phyloP scores from a whole-genome alignment of 805 yeast species.

The Ogataea sp. region DNA sequence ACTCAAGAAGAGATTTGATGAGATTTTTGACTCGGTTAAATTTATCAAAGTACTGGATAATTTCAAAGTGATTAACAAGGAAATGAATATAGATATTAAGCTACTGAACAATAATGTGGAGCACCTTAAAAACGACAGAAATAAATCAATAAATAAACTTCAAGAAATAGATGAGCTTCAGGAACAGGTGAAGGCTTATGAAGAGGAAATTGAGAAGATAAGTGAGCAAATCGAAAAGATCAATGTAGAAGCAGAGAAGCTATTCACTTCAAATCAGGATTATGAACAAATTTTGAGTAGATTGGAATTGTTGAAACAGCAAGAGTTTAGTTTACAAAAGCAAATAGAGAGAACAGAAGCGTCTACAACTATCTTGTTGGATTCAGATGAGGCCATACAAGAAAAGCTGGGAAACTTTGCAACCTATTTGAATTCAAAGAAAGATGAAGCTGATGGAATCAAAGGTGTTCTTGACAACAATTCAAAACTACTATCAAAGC shows the following conservation, averaged over 20 bases:
- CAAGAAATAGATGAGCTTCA: conserved; percentile 37
- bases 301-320: conserved; percentile 47
- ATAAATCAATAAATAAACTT: conserved; percentile 55
- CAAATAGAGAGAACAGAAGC: conserved; percentile 45
- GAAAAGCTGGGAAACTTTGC: conserved; percentile 34
- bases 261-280: conserved; percentile 74
- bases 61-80: conserved; percentile 68
- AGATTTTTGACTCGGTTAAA: conserved; percentile 90
- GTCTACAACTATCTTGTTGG: conserved; percentile 38
- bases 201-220: conserved; percentile 39
- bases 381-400: conserved; percentile 32
- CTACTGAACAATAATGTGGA: conserved; percentile 71
- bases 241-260: conserved; percentile 48
- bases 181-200: conserved; percentile 34
- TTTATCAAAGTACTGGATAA: conserved; percentile 85
- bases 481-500: neutral
- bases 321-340: conserved; percentile 34
- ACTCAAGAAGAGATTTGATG: conserved; percentile 89
- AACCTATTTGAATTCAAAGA: conserved; percentile 16
- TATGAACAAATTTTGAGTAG: conserved; percentile 66
- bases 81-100: conserved; percentile 66
- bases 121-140: conserved; percentile 66
- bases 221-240: conserved; percentile 42
- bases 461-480: neutral
- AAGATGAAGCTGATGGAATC: conserved; percentile 4